These are phyloP conservation scores for Pseudophaeomoniella oleicola DNA, from an alignment of 2,329 filamentous ascomycete genomes.

Conservation along the genomic window DNA sequence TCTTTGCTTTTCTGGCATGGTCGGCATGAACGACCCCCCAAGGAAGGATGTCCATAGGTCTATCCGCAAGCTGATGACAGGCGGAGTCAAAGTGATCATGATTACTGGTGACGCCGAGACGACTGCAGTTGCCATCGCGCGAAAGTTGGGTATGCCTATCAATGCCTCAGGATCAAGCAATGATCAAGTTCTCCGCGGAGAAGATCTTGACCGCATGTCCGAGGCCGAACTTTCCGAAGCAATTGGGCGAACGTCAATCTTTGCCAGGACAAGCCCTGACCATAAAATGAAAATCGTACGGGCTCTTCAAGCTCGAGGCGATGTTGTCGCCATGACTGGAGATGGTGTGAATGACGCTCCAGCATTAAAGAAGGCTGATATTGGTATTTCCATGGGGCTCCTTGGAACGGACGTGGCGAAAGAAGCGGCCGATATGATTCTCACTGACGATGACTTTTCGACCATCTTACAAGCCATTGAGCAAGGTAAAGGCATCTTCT, in stretches of 20 bases:
- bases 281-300: constrained; percentile 96
- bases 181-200: constrained; percentile 61
- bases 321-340: constrained; percentile 97
- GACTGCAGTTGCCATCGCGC: constrained; percentile 85
- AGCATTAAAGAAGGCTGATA: constrained; percentile 91
- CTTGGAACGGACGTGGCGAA: constrained; percentile 95
- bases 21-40: constrained; percentile 96
- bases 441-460: constrained; percentile 80
- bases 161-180: constrained; percentile 38
- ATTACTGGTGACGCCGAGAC: constrained; percentile 95
- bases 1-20: constrained; percentile 77
- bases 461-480: constrained; percentile 90
- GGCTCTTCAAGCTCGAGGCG: constrained; percentile 78
- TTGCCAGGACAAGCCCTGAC: constrained; percentile 89
- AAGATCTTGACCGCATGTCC: constrained; percentile 87
- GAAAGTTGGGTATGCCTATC: constrained; percentile 87
- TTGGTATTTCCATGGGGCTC: constrained; percentile 92
- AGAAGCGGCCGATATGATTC: constrained; percentile 77
- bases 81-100: constrained; percentile 96
- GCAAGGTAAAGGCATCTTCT: constrained; percentile 98
- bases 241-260: constrained; percentile 81
- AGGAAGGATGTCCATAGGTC: constrained; percentile 78
- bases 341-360: constrained; percentile 97
- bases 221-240: constrained; percentile 71
- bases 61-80: constrained; percentile 79